Base-by-base conservation (phyloP, 139 green algal species). In the Picochlorum sp. region DNA sequence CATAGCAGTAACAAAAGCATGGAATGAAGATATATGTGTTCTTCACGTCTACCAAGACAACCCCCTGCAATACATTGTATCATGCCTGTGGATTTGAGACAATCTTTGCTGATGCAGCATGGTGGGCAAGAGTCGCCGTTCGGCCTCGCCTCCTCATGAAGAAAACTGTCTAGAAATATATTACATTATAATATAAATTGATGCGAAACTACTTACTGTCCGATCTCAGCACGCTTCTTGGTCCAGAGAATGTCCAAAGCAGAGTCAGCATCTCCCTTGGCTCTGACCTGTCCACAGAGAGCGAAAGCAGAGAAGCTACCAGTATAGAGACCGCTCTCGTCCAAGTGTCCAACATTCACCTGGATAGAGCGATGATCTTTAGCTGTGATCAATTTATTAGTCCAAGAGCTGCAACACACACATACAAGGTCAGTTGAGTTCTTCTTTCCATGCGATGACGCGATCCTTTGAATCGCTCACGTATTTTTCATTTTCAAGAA, bases 291-390 rank as follows among this genome's bases (percentile, higher is more conserved):
- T 71, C 94, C 94, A 47, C 78, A 81, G 51, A 99, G 69, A 7
- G 94, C 94, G 62, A 98, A 91, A 55, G 94, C 98, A 58, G 87
- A 92, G 85, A 89, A 96, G 68, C 87, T 67, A 75, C 82, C 81
- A 63, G 68, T 96, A 86, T 96, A 98, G 34, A 97, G 82, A 62
- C 94, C 94, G 63, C 88, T 81, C 69, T 92, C 88, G 76, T 97
- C 87, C 51, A 99, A 77, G 85, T 98, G 94, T 23, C 92, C 94
- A 55, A 99, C 81, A 85, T 99, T 99, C 52, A 99, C 79, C 85
- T 99, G 94, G 18, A 99, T 85, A 69, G 69, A 81, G 41, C 83
- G 90, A 70, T 98, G 91, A 81, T 99, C 94, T 84, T 97, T 98
- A 56, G 94, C 90, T 4, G 84, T 91, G 83, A 99, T 99, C 50